These are phyloP conservation scores for Psidium guajava DNA, from an alignment of 345 rosid genomes.

Conservation along the genomic window DNA sequence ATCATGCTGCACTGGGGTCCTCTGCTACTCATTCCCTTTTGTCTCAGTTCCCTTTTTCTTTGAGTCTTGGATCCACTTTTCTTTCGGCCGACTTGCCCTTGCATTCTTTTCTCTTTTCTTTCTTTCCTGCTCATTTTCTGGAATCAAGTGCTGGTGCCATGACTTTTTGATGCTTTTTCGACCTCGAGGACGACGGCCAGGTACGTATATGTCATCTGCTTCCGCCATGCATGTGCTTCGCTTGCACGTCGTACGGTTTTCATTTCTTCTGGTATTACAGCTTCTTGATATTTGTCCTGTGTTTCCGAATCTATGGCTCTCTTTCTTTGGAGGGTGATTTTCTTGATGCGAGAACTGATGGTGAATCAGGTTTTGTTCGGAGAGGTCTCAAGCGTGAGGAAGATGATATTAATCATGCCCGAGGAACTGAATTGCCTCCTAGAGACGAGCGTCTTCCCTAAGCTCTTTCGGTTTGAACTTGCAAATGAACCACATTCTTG, in stretches of 20 bases:
- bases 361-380: not conserved
- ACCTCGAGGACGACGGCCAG: not conserved
- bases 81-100: too few relatives aligned
- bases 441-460: too few relatives aligned
- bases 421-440: not conserved
- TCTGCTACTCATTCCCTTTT: too few relatives aligned
- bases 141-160: not conserved
- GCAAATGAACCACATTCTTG: too few relatives aligned
- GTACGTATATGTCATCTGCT: not conserved
- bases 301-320: not conserved
- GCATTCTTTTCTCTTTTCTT: too few relatives aligned
- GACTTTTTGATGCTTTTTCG: not conserved
- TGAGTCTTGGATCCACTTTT: too few relatives aligned
- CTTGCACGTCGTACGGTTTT: not conserved
- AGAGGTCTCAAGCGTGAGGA: slow-evolving; percentile 2
- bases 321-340: not conserved
- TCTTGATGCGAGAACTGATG: not conserved
- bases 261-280: too few relatives aligned
- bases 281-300: not conserved
- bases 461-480: too few relatives aligned
- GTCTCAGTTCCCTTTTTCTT: too few relatives aligned
- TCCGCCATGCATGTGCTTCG: not conserved
- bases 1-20: too few relatives aligned
- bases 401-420: not conserved
- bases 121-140: not conserved